phyloP scores from a whole-genome alignment of 2,329 filamentous ascomycete species.

The Nothophoma quercina region DNA sequence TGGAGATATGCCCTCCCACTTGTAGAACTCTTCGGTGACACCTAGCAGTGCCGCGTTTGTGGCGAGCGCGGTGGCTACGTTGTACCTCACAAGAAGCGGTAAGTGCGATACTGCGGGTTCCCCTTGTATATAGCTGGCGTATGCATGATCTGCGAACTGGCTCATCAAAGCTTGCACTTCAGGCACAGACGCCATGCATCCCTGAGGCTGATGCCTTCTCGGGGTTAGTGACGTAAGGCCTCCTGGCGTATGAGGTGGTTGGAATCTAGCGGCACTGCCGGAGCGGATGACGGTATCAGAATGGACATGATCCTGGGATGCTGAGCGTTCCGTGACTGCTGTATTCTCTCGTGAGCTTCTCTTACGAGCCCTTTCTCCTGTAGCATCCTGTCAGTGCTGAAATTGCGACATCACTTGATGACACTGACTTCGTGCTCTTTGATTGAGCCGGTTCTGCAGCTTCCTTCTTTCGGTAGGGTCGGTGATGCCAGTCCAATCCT shows the following conservation, averaged over 20 bases:
- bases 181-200: constrained; percentile 14
- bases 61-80: constrained; percentile 19
- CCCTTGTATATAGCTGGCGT: constrained; percentile 26
- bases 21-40: constrained; percentile 13
- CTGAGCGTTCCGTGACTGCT: background rate
- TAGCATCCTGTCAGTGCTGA: background rate
- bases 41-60: constrained; percentile 21
- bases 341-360: background rate
- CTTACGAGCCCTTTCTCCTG: constrained; percentile 1
- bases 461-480: constrained; percentile 23
- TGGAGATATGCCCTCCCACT: constrained; percentile 25
- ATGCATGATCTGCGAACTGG: constrained; percentile 27
- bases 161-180: constrained; percentile 20
- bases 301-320: background rate
- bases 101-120: constrained; percentile 20
- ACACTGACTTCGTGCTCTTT: constrained; percentile 23
- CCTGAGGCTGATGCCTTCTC: background rate
- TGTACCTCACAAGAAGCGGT: constrained; percentile 23
- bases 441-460: constrained; percentile 31
- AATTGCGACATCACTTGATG: background rate
- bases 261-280: background rate
- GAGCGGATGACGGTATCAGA: no score
- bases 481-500: constrained; percentile 31
- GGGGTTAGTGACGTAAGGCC: no score
- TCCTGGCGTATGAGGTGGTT: background rate